Percentiles rank a stretch among this genome's conserved stretches.
phyloP scores from a whole-genome alignment of 2,329 filamentous ascomycete species.

The Plenodomus biglobosus region DNA sequence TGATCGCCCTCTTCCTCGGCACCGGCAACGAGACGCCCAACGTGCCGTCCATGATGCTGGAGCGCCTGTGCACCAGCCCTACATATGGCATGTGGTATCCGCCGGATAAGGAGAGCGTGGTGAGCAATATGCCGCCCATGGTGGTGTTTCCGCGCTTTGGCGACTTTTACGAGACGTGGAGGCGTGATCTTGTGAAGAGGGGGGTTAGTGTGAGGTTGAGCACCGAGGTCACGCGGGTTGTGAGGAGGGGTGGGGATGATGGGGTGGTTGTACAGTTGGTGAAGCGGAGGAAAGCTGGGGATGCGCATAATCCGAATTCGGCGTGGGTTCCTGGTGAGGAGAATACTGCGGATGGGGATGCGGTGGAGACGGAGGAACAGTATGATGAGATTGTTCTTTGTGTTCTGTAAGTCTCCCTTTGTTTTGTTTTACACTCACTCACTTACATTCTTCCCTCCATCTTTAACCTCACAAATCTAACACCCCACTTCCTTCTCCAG shows the following conservation, averaged over 20 bases:
- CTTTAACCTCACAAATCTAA: constrained; percentile 1
- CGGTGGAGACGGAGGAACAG: constrained; percentile 49
- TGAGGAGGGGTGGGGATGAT: constrained; percentile 54
- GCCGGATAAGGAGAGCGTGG: constrained; percentile 50
- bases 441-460: neutral
- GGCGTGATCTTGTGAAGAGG: constrained; percentile 53
- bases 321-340: constrained; percentile 46
- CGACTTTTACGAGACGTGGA: constrained; percentile 64
- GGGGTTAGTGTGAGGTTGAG: constrained; percentile 60
- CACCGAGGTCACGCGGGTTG: constrained; percentile 58
- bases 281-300: constrained; percentile 46
- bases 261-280: constrained; percentile 55
- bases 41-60: constrained; percentile 68
- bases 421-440: too few relatives aligned
- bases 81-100: constrained; percentile 64
- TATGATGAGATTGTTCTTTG: constrained; percentile 70
- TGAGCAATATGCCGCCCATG: constrained; percentile 57
- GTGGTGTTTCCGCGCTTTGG: constrained; percentile 65
- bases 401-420: constrained; percentile 46
- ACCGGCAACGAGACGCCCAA: constrained; percentile 75
- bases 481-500: constrained; percentile 20
- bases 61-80: constrained; percentile 53
- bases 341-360: constrained; percentile 45
- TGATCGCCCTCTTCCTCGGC: constrained; percentile 72
- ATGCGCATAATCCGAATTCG: constrained; percentile 51